Conservation (phyloP, 176 grass and related monocot species). For the Aegilops longissima region DNA sequence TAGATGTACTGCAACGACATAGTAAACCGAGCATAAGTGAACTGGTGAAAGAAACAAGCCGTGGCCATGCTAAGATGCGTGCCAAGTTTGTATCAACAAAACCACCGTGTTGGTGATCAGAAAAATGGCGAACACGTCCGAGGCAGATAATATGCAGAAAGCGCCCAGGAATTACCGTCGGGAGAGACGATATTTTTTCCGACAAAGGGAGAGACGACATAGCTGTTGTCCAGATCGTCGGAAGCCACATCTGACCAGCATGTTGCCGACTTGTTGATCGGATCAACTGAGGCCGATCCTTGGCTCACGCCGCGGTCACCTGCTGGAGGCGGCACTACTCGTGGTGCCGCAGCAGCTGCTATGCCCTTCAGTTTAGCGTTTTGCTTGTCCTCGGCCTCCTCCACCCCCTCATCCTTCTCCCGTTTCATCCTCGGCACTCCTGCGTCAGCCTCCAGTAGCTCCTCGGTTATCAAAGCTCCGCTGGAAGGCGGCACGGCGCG, state of each 20-base stretch:
- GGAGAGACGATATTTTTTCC: neutral
- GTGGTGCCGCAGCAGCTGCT: neutral
- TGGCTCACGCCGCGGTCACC: constrained; percentile 8
- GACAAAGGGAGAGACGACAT: neutral
- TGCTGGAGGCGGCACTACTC: neutral
- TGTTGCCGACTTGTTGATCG: constrained; percentile 3
- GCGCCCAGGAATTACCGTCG: constrained; percentile 28
- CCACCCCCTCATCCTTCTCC: constrained; percentile 18
- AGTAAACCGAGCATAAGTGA: too few species aligned
- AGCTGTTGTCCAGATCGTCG: constrained; percentile 2
- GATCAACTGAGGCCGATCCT: constrained; percentile 12
- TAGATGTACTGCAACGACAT: neutral
- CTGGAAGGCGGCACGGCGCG: constrained; percentile 5
- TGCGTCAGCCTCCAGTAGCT: constrained; percentile 27
- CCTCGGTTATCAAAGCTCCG: constrained; percentile 6
- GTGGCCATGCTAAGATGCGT: too few species aligned
- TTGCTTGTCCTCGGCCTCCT: neutral
- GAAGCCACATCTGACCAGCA: neutral
- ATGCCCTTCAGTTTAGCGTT: neutral
- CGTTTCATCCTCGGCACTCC: constrained; percentile 35
- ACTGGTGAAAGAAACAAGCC: too few species aligned
- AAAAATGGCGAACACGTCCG: neutral
- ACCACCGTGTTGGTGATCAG: neutral
- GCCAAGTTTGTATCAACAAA: too few species aligned
- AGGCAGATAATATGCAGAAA: neutral